Percentiles rank a stretch among this genome's conserved stretches.
These are phyloP conservation scores for Gentiana macrophylla DNA, from an alignment of 257 asterid genomes.

Conservation along the genomic window DNA sequence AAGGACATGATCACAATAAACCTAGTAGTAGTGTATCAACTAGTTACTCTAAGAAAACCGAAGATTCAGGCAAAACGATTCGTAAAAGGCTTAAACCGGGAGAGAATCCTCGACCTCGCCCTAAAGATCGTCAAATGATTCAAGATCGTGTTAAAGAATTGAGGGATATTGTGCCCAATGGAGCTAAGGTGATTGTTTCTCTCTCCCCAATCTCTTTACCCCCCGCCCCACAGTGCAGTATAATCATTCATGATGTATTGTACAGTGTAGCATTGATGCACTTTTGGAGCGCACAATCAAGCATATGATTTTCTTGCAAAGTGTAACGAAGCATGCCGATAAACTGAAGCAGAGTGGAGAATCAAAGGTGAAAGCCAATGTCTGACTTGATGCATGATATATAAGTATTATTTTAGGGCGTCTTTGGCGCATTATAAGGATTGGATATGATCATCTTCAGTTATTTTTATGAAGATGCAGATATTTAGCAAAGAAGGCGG, in stretches of 20 bases:
- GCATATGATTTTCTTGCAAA: conserved; percentile 90
- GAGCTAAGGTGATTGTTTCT: conserved; percentile 57
- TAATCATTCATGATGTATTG: conserved; percentile 9
- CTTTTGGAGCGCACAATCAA: conserved; percentile 91
- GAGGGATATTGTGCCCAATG: conserved; percentile 90
- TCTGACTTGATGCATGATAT: no score
- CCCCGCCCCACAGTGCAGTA: background rate
- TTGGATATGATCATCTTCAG: conserved; percentile 1
- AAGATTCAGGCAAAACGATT: conserved; percentile 44
- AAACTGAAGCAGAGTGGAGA: conserved; percentile 78
- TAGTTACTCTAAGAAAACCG: conserved; percentile 52
- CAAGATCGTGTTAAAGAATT: conserved; percentile 94
- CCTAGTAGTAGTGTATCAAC: conserved; percentile 50
- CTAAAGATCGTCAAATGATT: conserved; percentile 96
- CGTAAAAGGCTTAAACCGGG: conserved; percentile 91
- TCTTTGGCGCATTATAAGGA: no score
- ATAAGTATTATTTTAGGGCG: no score
- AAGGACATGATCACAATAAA: conserved; percentile 32
- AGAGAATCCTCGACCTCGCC: conserved; percentile 87
- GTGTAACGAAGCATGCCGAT: conserved; percentile 84
- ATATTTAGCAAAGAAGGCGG: conserved; percentile 65
- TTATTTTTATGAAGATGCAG: conserved; percentile 30
- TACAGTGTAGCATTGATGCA: conserved; percentile 96
- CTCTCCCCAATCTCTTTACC: background rate
- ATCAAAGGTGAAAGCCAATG: conserved; percentile 44